Base-by-base conservation (phyloP, 139 green algal genomes). In the Chlorokybus atmophyticus region DNA sequence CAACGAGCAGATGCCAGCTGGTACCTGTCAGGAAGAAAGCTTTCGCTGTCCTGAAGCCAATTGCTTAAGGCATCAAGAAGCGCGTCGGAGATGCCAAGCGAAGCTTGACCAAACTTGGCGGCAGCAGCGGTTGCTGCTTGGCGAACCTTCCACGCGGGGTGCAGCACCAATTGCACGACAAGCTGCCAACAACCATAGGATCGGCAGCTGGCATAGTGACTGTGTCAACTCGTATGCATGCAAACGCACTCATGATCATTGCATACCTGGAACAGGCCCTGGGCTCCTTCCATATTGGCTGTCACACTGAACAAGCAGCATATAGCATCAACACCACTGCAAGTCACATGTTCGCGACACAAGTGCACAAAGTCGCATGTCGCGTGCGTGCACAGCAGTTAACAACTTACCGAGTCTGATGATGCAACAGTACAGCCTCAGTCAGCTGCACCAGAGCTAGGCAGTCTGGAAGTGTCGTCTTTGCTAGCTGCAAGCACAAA, bases 41-140 rank as follows among this genome's bases (percentile, higher is more conserved):
- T n/a, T n/a, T n/a, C n/a, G n/a, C n/a, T n/a, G n/a, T n/a, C 17
- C n/a, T 52, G 30, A 14, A 62, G 55, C 59, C 55, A 70, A 27
- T 14, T n/a, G 44, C 7, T 19, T 23, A 67, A 62, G 2, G 57
- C 61, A 29, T 70, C 61, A 30, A 70, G 29, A 19, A 70, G 50
- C 3, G 61, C 17, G 7, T 50, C 55, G 2, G 62, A 67, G 27
- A 69, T 21, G 10, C 24, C 30, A 1, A 54, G 23, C 17, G 55
- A 69, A 26, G 28, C 24, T 23, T 17, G n/a, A 24, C 65, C 32
- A 38, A 23, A 67, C 19, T 52, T 32, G 4, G 41, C 35, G 5
- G 27, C 24, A 23, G 52, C 31, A 10, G 62, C 28, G 8, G 24
- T 17, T 4, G 41, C 62, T 35, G 50, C 29, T 27, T n/a, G 35